Percentiles rank a stretch among this genome's conserved stretches.
phyloP scores from a whole-genome alignment of 2,329 filamentous ascomycete genomes.

The Passalora sequoiae region DNA sequence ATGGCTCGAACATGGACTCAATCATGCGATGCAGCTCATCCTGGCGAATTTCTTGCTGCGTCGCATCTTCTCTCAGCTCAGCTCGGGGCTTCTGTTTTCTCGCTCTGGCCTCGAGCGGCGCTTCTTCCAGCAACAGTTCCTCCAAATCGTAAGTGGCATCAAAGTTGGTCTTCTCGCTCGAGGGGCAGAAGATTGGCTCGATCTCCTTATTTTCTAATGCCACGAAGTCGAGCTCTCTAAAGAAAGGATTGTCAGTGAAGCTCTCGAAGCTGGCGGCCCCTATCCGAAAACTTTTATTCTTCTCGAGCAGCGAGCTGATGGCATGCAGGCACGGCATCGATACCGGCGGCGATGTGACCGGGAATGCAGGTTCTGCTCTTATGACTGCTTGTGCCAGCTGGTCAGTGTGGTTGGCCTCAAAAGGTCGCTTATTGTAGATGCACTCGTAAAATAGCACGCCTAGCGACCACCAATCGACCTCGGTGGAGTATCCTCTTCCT shows the following conservation, averaged over 20 bases:
- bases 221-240: conserved; percentile 76
- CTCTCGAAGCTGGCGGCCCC: conserved; percentile 76
- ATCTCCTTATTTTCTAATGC: conserved; percentile 81
- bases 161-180: conserved; percentile 97
- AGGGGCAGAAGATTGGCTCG: conserved; percentile 85
- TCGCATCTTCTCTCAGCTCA: conserved; percentile 86
- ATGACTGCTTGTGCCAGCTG: conserved; percentile 74
- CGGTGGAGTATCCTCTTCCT: conserved; percentile 79
- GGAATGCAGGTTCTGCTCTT: conserved; percentile 77
- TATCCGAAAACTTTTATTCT: conserved; percentile 73
- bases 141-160: conserved; percentile 97
- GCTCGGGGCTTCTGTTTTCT: conserved; percentile 90
- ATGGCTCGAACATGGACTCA: conserved; percentile 86
- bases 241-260: conserved; percentile 86
- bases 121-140: conserved; percentile 87
- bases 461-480: conserved; percentile 97
- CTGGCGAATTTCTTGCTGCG: conserved; percentile 87
- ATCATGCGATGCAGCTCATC: conserved; percentile 94
- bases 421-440: conserved; percentile 98
- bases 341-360: conserved; percentile 87
- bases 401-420: conserved; percentile 82
- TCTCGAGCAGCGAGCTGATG: conserved; percentile 76
- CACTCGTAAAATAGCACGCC: conserved; percentile 99
- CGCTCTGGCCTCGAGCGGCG: conserved; percentile 85
- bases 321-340: conserved; percentile 83